Conservation (phyloP, 768 basidiomycete genomes). For the Cystoderma amianthinum region DNA sequence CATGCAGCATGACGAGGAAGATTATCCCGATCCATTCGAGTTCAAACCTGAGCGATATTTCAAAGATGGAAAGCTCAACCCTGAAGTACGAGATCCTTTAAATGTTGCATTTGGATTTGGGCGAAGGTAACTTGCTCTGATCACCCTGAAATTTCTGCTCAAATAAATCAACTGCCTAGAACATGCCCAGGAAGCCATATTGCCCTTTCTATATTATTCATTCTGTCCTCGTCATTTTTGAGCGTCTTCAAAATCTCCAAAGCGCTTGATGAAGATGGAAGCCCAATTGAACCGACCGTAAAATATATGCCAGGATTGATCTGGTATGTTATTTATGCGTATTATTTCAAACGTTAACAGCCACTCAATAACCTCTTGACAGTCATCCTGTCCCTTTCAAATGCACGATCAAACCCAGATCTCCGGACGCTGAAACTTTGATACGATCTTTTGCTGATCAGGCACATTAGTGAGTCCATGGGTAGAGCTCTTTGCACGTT, state of each 20-base stretch:
- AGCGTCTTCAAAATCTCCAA: background rate
- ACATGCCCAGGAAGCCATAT: conserved; percentile 2
- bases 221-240: background rate
- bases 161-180: conserved; percentile 1
- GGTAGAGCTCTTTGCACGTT: background rate
- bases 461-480: background rate
- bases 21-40: conserved; percentile 23
- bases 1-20: conserved; percentile 23
- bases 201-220: background rate
- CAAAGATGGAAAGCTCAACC: conserved; percentile 26
- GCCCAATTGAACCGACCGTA: background rate
- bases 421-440: background rate
- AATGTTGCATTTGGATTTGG: conserved; percentile 30
- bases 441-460: background rate
- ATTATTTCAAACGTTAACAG: too few species aligned
- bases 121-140: conserved; percentile 25
- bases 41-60: conserved; percentile 44
- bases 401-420: background rate
- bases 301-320: background rate
- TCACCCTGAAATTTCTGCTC: conserved; percentile 3
- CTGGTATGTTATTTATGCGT: background rate
- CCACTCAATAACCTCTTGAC: too few species aligned
- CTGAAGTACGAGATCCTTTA: conserved; percentile 26
- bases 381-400: background rate
- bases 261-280: background rate